phyloP scores from a whole-genome alignment of 176 grass and related monocot species.

The Aegilops tauschii region DNA sequence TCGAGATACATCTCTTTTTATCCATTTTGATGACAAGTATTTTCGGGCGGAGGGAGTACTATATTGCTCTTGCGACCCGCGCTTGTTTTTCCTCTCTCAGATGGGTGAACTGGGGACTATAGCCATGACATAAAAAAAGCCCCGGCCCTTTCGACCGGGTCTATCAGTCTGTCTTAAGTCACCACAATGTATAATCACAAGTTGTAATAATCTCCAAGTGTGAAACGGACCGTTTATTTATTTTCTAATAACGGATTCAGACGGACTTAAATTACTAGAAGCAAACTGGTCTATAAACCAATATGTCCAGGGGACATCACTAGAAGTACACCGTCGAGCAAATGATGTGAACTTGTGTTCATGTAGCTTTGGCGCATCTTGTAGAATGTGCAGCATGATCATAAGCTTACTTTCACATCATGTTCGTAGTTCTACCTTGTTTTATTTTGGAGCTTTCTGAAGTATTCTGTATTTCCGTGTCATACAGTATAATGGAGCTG shows the following conservation, averaged over 20 bases:
- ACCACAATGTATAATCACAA: background rate
- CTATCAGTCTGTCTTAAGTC: background rate
- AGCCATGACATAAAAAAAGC: background rate
- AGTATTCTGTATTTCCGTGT: background rate
- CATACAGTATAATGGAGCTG: background rate
- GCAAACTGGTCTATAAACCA: background rate
- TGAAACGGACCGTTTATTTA: background rate
- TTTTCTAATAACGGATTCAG: background rate
- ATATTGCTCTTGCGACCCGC: background rate
- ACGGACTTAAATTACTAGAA: background rate
- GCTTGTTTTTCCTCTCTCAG: background rate
- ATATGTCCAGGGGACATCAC: background rate
- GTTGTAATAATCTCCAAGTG: background rate
- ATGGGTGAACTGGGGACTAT: background rate
- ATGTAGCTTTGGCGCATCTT: background rate
- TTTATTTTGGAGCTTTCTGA: background rate
- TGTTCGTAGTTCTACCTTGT: background rate
- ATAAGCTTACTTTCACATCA: background rate
- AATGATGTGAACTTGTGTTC: background rate
- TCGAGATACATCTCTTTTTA: too few relatives aligned
- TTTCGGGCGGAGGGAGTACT: too few relatives aligned
- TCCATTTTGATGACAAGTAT: too few relatives aligned
- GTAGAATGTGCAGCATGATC: background rate
- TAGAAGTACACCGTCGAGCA: background rate
- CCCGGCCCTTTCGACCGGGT: background rate